Conservation (phyloP, 1,139 yeast species). For the Wickerhamomyces sp. region DNA sequence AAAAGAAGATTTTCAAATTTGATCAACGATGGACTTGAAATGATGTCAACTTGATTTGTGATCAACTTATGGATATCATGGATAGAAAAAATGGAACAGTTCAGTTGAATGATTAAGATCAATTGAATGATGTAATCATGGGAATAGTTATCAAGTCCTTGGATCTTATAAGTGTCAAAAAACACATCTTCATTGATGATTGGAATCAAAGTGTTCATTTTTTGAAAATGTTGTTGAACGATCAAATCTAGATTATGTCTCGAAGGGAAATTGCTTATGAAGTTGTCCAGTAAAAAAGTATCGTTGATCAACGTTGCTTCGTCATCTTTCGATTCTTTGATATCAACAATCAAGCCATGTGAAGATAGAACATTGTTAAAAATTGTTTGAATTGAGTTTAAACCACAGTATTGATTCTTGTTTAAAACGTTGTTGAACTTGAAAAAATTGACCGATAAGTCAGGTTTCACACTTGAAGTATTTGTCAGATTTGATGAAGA, state of each 20-base stretch:
- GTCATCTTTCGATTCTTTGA: conserved; percentile 16
- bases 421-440: conserved; percentile 18
- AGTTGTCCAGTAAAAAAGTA: conserved; percentile 32
- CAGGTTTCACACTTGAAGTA: conserved; percentile 6
- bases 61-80: conserved; percentile 23
- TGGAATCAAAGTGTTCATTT: conserved; percentile 54
- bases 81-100: conserved; percentile 22
- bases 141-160: conserved; percentile 11
- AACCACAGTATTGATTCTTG: conserved; percentile 17
- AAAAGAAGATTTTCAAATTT: conserved; percentile 20
- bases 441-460: conserved; percentile 17
- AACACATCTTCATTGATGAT: conserved; percentile 55
- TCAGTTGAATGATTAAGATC: conserved; percentile 31
- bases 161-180: conserved; percentile 53
- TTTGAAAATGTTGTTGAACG: conserved; percentile 47
- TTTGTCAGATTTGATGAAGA: too few relatives aligned
- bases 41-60: conserved; percentile 13
- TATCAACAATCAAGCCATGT: conserved; percentile 6
- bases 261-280: conserved; percentile 36
- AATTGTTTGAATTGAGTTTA: conserved; percentile 18
- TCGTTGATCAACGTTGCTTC: background rate
- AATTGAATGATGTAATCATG: conserved; percentile 35
- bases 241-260: conserved; percentile 48
- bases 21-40: conserved; percentile 7
- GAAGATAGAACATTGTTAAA: conserved; percentile 13